Conservation (phyloP, 768 basidiomycete species). For the Candolleomyces eurysporus region DNA sequence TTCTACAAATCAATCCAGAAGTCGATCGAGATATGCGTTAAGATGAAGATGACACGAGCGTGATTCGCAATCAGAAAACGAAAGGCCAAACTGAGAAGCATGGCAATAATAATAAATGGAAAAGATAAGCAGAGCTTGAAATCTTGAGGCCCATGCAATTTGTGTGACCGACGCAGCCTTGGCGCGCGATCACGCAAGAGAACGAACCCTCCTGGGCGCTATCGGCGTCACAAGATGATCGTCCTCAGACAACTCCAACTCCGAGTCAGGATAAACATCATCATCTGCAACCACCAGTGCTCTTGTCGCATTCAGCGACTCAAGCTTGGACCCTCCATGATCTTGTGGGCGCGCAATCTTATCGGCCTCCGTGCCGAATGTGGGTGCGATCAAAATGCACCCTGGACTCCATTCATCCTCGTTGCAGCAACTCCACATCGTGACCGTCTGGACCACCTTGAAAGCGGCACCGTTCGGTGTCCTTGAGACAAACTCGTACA, state of each 20-base stretch:
- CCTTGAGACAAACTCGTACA: conserved; percentile 41
- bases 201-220: background rate
- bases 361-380: background rate
- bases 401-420: conserved; percentile 39
- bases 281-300: background rate
- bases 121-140: too few relatives aligned
- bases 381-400: conserved; percentile 24
- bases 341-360: background rate
- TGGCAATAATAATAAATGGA: too few relatives aligned
- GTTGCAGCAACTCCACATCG: conserved; percentile 50
- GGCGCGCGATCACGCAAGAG: background rate
- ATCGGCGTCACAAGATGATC: background rate
- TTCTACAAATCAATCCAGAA: too few relatives aligned
- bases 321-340: background rate
- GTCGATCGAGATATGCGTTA: too few relatives aligned
- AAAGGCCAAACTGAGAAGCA: too few relatives aligned
- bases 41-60: too few relatives aligned
- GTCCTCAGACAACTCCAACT: conserved; percentile 1
- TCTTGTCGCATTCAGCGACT: background rate
- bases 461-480: conserved; percentile 30
- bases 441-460: conserved; percentile 31
- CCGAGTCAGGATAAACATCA: conserved; percentile 5
- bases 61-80: too few relatives aligned
- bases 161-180: background rate
- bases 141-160: background rate